Conservation (phyloP, 2,329 filamentous ascomycete species). For the Aureobasidium leucospermi region DNA sequence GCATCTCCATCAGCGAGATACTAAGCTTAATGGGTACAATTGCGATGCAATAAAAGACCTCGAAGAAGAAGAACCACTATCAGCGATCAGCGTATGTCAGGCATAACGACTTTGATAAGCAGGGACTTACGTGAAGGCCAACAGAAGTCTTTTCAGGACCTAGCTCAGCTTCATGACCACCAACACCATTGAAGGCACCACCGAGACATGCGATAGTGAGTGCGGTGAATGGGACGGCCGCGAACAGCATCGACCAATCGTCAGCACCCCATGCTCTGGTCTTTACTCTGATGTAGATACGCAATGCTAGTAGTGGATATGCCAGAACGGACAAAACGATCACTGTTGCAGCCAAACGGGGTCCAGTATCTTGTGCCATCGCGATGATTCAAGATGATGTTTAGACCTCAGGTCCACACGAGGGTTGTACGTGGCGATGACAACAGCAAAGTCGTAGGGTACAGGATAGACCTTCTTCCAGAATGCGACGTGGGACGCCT, state of each 20-base stretch:
- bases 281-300: conserved; percentile 7
- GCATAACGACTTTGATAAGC: not conserved
- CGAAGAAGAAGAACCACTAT: conserved; percentile 32
- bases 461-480: not conserved
- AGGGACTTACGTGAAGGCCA: conserved; percentile 19
- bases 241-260: conserved; percentile 10
- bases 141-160: conserved; percentile 17
- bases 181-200: conserved; percentile 28
- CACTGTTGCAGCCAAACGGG: conserved; percentile 4
- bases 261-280: conserved; percentile 13
- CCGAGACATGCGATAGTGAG: conserved; percentile 24
- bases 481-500: not conserved
- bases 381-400: not conserved
- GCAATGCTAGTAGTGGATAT: conserved; percentile 1
- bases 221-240: conserved; percentile 20
- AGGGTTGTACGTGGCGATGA: not conserved
- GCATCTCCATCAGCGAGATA: conserved; percentile 30
- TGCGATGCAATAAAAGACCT: conserved; percentile 30
- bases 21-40: conserved; percentile 32
- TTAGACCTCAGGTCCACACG: not conserved
- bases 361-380: conserved; percentile 6
- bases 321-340: conserved; percentile 8
- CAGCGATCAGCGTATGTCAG: conserved; percentile 9
- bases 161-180: conserved; percentile 23
- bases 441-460: not conserved